Evolutionary conservation across 148 eudicot genomes (phyloP), one percentile per base, ranked within the genome.

Genomic region (Arbutus unedo): DNA sequence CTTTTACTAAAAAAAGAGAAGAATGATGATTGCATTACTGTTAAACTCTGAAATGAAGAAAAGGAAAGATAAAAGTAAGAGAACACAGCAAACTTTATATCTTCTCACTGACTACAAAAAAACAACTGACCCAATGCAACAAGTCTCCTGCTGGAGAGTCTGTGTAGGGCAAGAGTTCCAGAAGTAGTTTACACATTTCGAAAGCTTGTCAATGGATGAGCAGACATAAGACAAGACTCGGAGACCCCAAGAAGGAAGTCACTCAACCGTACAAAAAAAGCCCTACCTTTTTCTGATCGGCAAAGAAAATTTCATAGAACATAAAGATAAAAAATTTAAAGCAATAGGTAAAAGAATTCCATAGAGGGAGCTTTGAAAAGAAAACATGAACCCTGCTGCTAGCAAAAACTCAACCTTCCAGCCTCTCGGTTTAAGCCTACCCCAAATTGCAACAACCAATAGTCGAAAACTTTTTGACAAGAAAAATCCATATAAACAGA

Each of bases 221-320:
- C 49, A 53, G 13, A 53, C 0, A 4, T 16, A 76, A 50, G 55
- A 76, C 64, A 77, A 55, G 14, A 18, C 60, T 38, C 66, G 13
- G 54, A 45, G n/a, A 47, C 43, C 54, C 55, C 41, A 60, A 44
- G 3, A 62, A 14, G 41, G 5, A 60, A n/a, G 16, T 47, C 71
- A 60, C 53, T 38, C 54, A 78, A 78, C 8, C 41, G 50, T 78
- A 6, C 49, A 77, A 56, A 77, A 77, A 31, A 77, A 8, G 68
- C 70, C 81, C 56, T 48, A 74, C 47, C n/a, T 56, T 31, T 31
- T 31, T 31, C 38, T 31, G 38, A 31, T 31, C 38, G 38, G 38
- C 38, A 31, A 31, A 31, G 38, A 31, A 31, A 31, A 31, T 31
- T 31, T 31, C 38, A 31, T 31, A 31, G 0, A 31, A 31, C 38